Percentiles rank a stretch among this genome's conserved stretches.
Conservation (phyloP, 2,329 filamentous ascomycete species). For the Fusarium goolgardi region DNA sequence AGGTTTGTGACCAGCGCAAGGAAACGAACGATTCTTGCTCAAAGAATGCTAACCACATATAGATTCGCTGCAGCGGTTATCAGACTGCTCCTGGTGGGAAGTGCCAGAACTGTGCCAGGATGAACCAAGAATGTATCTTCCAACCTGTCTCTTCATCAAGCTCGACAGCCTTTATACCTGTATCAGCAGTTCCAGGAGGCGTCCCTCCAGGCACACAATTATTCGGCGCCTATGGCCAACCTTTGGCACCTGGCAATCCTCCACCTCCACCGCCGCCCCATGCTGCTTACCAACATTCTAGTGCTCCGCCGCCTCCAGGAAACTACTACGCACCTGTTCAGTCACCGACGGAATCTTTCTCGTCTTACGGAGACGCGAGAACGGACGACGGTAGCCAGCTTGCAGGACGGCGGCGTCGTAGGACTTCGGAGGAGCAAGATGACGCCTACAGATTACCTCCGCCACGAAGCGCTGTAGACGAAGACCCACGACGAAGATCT, state of each 20-base stretch:
- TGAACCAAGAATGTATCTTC: slow-evolving; percentile 71
- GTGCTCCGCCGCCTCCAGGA: slow-evolving; percentile 52
- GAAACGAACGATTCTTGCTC: neutral
- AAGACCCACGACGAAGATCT: slow-evolving; percentile 63
- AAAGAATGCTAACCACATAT: slow-evolving; percentile 23
- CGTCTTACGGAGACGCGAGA: slow-evolving; percentile 53
- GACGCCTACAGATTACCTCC: slow-evolving; percentile 60
- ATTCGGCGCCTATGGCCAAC: slow-evolving; percentile 69
- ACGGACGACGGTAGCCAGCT: slow-evolving; percentile 50
- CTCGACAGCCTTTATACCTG: slow-evolving; percentile 68
- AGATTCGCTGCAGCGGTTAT: slow-evolving; percentile 72
- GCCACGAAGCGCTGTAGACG: slow-evolving; percentile 58
- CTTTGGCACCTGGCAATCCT: slow-evolving; percentile 56
- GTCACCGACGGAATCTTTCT: slow-evolving; percentile 59
- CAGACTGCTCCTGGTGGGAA: slow-evolving; percentile 69
- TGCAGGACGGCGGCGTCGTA: slow-evolving; percentile 51
- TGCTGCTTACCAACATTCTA: slow-evolving; percentile 42
- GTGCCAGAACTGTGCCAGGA: slow-evolving; percentile 70
- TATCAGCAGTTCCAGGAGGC: slow-evolving; percentile 68
- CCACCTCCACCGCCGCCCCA: slow-evolving; percentile 44
- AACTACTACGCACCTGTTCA: slow-evolving; percentile 57
- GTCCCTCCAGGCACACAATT: slow-evolving; percentile 67
- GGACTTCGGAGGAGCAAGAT: slow-evolving; percentile 55
- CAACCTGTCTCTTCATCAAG: slow-evolving; percentile 68
- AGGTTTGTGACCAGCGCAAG: slow-evolving; percentile 55